Conservation (phyloP, 2,329 filamentous ascomycete species). For the Keithomyces neogunnii region DNA sequence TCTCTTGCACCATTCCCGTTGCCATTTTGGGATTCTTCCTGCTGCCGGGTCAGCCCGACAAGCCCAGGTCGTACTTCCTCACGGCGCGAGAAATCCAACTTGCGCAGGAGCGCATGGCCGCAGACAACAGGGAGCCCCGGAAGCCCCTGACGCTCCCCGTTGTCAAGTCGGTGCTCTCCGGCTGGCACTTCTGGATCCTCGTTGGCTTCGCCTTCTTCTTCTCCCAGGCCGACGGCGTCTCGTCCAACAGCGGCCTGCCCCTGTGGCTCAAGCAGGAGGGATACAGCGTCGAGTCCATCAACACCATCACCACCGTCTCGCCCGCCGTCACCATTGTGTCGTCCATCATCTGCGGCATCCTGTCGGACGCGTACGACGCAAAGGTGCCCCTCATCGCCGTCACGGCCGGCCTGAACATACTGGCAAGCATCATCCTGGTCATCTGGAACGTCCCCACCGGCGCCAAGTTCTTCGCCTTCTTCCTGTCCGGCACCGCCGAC, state of each 20-base stretch:
- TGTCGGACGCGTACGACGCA: slow-evolving; percentile 20
- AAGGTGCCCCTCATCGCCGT: too few relatives aligned
- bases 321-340: slow-evolving; percentile 31
- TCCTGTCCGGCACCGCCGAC: slow-evolving; percentile 22
- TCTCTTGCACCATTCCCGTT: slow-evolving; percentile 14
- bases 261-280: slow-evolving; percentile 22
- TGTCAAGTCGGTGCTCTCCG: slow-evolving; percentile 15
- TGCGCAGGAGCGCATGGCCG: slow-evolving; percentile 21
- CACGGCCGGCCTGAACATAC: slow-evolving; percentile 7
- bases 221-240: slow-evolving; percentile 23
- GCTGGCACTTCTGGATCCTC: slow-evolving; percentile 24
- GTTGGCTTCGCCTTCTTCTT: slow-evolving; percentile 17
- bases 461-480: slow-evolving; percentile 25
- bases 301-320: slow-evolving; percentile 37
- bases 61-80: slow-evolving; percentile 18
- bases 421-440: slow-evolving; percentile 20
- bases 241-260: slow-evolving; percentile 24
- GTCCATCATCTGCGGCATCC: slow-evolving; percentile 45
- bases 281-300: slow-evolving; percentile 33
- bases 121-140: slow-evolving; percentile 18
- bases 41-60: slow-evolving; percentile 23
- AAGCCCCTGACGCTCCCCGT: slow-evolving; percentile 17
- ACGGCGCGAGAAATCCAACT: slow-evolving; percentile 16
- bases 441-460: slow-evolving; percentile 26
- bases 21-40: slow-evolving; percentile 21